A percentile compares a stretch with the other conserved stretches of the same genome.
Evolutionary conservation across 108 stramenopile species (phyloP).

Genomic region (Fragilaria radians): DNA sequence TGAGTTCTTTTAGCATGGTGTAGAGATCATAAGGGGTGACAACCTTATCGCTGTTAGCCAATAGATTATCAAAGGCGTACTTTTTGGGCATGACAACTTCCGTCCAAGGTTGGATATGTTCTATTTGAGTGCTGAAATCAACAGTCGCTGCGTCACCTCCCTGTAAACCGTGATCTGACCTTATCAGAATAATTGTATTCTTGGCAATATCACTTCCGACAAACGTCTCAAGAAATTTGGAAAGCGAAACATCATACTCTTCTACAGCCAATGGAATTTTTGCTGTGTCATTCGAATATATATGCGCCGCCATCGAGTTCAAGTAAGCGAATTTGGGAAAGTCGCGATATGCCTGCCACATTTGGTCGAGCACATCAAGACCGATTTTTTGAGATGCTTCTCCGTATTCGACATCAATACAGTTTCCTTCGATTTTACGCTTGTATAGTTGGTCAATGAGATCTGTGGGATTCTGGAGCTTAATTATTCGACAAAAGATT

Average conservation of each 20-base stretch:
- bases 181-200: constrained; percentile 35
- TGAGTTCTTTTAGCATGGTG: not conserved
- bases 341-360: constrained; percentile 31
- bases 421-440: not conserved
- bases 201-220: constrained; percentile 15
- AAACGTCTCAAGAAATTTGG: constrained; percentile 21
- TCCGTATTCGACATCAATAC: not conserved
- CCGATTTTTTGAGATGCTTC: not conserved
- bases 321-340: constrained; percentile 44
- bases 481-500: constrained; percentile 28
- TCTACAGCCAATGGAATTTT: constrained; percentile 25
- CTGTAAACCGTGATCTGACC: constrained; percentile 49
- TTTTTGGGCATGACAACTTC: constrained; percentile 34
- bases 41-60: not conserved
- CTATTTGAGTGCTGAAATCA: constrained; percentile 43
- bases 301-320: constrained; percentile 51
- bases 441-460: not conserved
- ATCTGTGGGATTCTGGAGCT: not conserved
- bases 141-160: constrained; percentile 23
- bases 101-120: constrained; percentile 44
- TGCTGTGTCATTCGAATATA: constrained; percentile 29
- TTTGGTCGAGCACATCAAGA: constrained; percentile 12
- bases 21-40: not conserved
- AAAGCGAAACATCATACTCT: constrained; percentile 29
- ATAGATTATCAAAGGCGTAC: not conserved